These are phyloP conservation scores for Cladophialophora yegresii DNA, from an alignment of 2,329 filamentous ascomycete species.

Conservation along the genomic window DNA sequence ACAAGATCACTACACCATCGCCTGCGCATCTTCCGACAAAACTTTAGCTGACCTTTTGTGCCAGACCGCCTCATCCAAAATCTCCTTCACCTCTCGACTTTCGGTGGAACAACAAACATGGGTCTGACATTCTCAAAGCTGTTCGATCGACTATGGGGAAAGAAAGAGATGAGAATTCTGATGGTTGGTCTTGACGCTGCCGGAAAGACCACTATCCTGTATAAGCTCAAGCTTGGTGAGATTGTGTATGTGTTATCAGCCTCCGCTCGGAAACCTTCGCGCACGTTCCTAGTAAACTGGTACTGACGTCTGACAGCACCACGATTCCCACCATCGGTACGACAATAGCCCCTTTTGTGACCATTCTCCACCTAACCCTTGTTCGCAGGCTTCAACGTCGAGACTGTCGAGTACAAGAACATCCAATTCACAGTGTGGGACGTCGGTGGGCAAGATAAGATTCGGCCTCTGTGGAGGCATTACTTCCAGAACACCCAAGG, in stretches of 20 bases:
- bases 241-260: constrained; percentile 37
- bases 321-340: constrained; percentile 97
- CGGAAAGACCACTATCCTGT: constrained; percentile 99
- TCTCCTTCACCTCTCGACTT: constrained; percentile 28
- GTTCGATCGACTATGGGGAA: constrained; percentile 94
- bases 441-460: constrained; percentile 99
- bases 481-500: constrained; percentile 99
- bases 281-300: constrained; percentile 4
- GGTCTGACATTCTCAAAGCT: constrained; percentile 97
- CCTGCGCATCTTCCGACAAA: constrained; percentile 6
- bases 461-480: constrained; percentile 97
- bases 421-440: constrained; percentile 99
- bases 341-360: constrained; percentile 12
- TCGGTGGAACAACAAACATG: constrained; percentile 65
- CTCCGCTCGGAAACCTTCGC: neutral
- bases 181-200: constrained; percentile 99
- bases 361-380: constrained; percentile 18
- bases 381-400: constrained; percentile 88
- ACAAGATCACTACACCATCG: neutral
- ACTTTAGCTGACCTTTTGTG: constrained; percentile 30
- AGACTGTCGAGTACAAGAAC: constrained; percentile 99
- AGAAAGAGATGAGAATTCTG: constrained; percentile 99
- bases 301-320: constrained; percentile 66
- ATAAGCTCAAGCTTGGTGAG: constrained; percentile 96
- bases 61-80: constrained; percentile 46